A percentile compares a stretch with the other conserved stretches of the same genome.
These are phyloP conservation scores for Cucurbita pepo DNA, from an alignment of 306 rosid species.

Conservation along the genomic window DNA sequence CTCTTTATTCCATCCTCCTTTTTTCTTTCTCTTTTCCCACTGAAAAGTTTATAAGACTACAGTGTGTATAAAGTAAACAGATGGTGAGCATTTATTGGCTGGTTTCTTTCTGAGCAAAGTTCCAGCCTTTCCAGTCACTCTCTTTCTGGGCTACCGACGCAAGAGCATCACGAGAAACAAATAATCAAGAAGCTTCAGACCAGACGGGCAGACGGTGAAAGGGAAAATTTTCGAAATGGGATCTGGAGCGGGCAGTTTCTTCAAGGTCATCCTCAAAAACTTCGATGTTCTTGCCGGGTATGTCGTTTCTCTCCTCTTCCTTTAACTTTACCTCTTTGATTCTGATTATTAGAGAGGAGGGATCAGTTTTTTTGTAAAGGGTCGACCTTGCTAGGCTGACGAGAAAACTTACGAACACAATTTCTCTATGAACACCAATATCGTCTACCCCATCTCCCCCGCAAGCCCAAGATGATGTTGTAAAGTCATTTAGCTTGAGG, in stretches of 20 bases:
- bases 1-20: not conserved
- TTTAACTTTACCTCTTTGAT: not conserved
- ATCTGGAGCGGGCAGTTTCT: slow-evolving; percentile 62
- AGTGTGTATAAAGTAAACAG: not conserved
- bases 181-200: not conserved
- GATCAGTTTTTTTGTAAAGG: not conserved
- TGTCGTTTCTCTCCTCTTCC: not conserved
- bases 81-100: not conserved
- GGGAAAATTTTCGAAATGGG: slow-evolving; percentile 34
- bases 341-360: not conserved
- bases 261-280: slow-evolving; percentile 58
- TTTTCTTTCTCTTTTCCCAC: not conserved
- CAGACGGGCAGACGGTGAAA: not conserved
- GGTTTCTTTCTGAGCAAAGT: not conserved
- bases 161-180: not conserved
- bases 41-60: not conserved
- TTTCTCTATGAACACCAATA: not conserved
- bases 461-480: not conserved
- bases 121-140: not conserved
- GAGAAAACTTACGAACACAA: not conserved
- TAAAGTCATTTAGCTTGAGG: not conserved
- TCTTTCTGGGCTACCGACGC: not conserved
- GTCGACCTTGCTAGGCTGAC: not conserved
- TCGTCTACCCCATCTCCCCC: not conserved
- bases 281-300: slow-evolving; percentile 97